These are phyloP conservation scores for Pseudonectria buxi DNA, from an alignment of 2,329 filamentous ascomycete species.

Conservation along the genomic window DNA sequence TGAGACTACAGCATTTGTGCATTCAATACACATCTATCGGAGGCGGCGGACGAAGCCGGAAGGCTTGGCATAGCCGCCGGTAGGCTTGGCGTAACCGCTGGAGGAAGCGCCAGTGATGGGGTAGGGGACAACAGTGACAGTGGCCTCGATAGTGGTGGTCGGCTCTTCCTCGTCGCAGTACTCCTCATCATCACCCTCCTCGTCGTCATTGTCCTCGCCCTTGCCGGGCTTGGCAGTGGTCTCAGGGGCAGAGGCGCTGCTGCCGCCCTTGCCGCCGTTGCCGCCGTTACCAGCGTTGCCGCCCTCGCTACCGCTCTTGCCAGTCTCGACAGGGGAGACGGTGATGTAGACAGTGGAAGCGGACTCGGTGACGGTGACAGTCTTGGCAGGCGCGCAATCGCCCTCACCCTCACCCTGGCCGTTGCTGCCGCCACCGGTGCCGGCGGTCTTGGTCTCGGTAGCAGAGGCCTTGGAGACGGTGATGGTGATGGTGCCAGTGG, in stretches of 20 bases:
- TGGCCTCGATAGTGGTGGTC: constrained; percentile 24
- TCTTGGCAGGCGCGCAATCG: constrained; percentile 14
- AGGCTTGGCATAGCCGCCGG: constrained; percentile 19
- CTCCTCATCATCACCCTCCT: constrained; percentile 12
- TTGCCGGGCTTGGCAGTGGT: constrained; percentile 11
- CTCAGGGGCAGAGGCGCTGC: constrained; percentile 7
- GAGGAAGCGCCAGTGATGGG: constrained; percentile 31
- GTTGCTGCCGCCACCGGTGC: constrained; percentile 13
- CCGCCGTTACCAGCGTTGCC: constrained; percentile 4
- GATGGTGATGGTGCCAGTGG: constrained; percentile 29
- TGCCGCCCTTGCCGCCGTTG: constrained; percentile 8
- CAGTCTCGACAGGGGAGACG: constrained; percentile 2
- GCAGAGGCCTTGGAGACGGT: constrained; percentile 23
- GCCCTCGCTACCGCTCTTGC: constrained; percentile 5
- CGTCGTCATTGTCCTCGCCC: constrained; percentile 10
- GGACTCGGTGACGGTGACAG: constrained; percentile 20
- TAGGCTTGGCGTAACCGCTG: constrained; percentile 26
- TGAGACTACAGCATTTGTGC: constrained; percentile 10
- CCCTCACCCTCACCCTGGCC: constrained; percentile 1
- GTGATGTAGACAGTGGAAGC: not conserved
- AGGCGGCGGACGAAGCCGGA: constrained; percentile 30
- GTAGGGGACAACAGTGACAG: constrained; percentile 35
- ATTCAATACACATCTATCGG: constrained; percentile 20
- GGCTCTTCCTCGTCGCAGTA: constrained; percentile 13
- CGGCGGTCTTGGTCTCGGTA: constrained; percentile 15